These are phyloP conservation scores for Zoysia japonica DNA, from an alignment of 176 grass and related monocot species.

Conservation along the genomic window DNA sequence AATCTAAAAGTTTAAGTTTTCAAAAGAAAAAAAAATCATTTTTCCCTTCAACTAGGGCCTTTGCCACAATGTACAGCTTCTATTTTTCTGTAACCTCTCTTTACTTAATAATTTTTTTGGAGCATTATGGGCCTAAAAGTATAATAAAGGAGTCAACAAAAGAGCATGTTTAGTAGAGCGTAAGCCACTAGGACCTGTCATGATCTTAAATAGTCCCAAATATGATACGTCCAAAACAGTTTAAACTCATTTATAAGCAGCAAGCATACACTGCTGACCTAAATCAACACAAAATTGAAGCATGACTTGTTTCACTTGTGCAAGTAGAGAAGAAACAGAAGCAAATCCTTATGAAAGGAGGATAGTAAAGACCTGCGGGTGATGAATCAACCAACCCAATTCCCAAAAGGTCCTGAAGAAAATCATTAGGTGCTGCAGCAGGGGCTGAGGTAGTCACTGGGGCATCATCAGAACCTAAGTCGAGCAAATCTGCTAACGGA, in stretches of 20 bases:
- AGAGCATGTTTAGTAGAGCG: background rate
- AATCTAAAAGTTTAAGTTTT: background rate
- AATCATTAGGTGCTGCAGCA: conserved; percentile 61
- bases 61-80: background rate
- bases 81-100: background rate
- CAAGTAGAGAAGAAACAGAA: conserved; percentile 16
- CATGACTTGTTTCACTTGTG: conserved; percentile 21
- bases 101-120: background rate
- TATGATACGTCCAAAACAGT: background rate
- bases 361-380: conserved; percentile 64
- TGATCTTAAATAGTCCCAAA: conserved; percentile 4
- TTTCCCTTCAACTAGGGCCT: background rate
- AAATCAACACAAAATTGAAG: conserved; percentile 22
- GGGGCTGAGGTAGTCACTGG: conserved; percentile 50
- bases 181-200: conserved; percentile 22
- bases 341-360: conserved; percentile 25
- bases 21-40: background rate
- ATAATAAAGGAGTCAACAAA: conserved; percentile 13
- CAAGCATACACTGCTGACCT: conserved; percentile 9
- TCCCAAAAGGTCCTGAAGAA: conserved; percentile 82
- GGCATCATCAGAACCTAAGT: conserved; percentile 81
- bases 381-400: conserved; percentile 65
- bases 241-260: conserved; percentile 3
- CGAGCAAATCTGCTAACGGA: conserved; percentile 82
- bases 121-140: background rate